Conservation (phyloP, 345 rosid genomes). For the Toxicodendron radicans region DNA sequence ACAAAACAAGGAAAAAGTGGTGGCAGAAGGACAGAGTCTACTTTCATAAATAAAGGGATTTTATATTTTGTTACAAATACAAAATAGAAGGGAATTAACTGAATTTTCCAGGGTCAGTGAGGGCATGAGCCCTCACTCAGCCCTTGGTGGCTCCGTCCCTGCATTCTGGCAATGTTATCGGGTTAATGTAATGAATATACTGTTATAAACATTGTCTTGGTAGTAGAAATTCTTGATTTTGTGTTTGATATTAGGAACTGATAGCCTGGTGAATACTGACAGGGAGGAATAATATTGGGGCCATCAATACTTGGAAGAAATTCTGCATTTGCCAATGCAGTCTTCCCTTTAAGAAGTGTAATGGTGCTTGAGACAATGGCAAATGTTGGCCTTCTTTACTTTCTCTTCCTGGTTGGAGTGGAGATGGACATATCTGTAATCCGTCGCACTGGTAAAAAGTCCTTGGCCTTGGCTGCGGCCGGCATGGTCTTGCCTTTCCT, state of each 20-base stretch:
- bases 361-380: slow-evolving; percentile 99
- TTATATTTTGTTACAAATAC: too few relatives aligned
- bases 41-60: too few relatives aligned
- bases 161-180: too few relatives aligned
- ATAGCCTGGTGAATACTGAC: neutral
- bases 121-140: too few relatives aligned
- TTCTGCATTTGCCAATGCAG: slow-evolving; percentile 30
- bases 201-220: too few relatives aligned
- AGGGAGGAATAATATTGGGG: slow-evolving; percentile 88
- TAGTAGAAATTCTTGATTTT: too few relatives aligned
- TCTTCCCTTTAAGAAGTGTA: slow-evolving; percentile 84
- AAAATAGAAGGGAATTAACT: too few relatives aligned
- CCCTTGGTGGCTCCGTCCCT: too few relatives aligned
- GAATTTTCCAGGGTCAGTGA: too few relatives aligned
- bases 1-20: too few relatives aligned
- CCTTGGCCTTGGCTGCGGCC: slow-evolving; percentile 57
- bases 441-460: slow-evolving; percentile 63
- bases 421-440: slow-evolving; percentile 92
- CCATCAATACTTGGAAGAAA: slow-evolving; percentile 76
- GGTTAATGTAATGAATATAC: too few relatives aligned
- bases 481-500: slow-evolving; percentile 88
- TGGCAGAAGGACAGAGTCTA: too few relatives aligned
- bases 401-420: slow-evolving; percentile 85
- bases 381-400: slow-evolving; percentile 83
- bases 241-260: neutral